These are phyloP conservation scores for Trichoderma afroharzianum DNA, from an alignment of 2,329 filamentous ascomycete genomes.

Conservation along the genomic window DNA sequence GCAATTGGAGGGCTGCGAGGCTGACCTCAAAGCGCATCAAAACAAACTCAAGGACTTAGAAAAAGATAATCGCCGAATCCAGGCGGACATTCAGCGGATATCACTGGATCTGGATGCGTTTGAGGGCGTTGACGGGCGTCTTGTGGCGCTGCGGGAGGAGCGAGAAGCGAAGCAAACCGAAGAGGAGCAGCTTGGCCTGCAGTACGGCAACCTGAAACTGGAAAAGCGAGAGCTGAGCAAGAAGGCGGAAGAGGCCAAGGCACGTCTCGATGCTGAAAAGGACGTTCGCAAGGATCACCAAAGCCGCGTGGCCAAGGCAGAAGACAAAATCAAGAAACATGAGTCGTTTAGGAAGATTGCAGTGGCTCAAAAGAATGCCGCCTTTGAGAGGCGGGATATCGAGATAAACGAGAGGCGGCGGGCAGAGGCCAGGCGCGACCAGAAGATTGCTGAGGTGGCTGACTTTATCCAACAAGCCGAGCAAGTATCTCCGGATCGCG, in stretches of 20 bases:
- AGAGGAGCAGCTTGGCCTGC: slow-evolving; percentile 47
- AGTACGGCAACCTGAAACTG: slow-evolving; percentile 51
- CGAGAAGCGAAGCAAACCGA: slow-evolving; percentile 53
- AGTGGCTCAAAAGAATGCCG: slow-evolving; percentile 60
- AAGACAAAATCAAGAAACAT: slow-evolving; percentile 48
- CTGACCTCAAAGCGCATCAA: slow-evolving; percentile 44
- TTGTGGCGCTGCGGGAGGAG: slow-evolving; percentile 56
- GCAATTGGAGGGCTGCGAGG: slow-evolving; percentile 46
- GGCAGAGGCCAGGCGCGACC: slow-evolving; percentile 46
- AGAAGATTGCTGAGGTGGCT: slow-evolving; percentile 45
- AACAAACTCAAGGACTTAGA: slow-evolving; percentile 41
- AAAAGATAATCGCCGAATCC: slow-evolving; percentile 54
- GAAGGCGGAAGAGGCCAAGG: slow-evolving; percentile 40
- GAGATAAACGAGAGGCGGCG: slow-evolving; percentile 43
- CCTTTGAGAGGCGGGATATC: slow-evolving; percentile 49
- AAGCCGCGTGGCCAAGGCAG: slow-evolving; percentile 51
- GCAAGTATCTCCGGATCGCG: slow-evolving; percentile 50
- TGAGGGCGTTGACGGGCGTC: slow-evolving; percentile 63
- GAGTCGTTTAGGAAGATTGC: slow-evolving; percentile 49
- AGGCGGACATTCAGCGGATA: slow-evolving; percentile 51
- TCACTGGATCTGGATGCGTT: slow-evolving; percentile 61
- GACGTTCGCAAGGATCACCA: slow-evolving; percentile 40
- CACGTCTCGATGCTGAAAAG: slow-evolving; percentile 30
- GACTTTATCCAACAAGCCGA: slow-evolving; percentile 55
- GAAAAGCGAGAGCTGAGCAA: slow-evolving; percentile 47